These are phyloP conservation scores for Thymus mandschuricus DNA, from an alignment of 257 asterid species.

Conservation along the genomic window DNA sequence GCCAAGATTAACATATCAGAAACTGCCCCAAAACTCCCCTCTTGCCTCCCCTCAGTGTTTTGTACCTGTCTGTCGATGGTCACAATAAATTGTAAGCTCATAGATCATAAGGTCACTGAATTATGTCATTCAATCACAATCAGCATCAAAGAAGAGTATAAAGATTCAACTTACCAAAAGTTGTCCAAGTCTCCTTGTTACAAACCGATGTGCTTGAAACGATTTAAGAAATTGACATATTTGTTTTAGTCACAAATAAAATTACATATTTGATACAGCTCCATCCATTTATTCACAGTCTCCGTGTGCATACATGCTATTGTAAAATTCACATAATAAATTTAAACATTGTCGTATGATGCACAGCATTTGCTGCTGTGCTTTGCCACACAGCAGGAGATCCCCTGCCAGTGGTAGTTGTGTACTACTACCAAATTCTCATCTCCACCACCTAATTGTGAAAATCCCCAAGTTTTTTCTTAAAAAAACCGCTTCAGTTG, in stretches of 20 bases:
- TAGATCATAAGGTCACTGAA: too few species aligned
- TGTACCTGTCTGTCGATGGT: conserved; percentile 77
- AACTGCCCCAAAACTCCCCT: background rate
- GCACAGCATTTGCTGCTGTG: too few species aligned
- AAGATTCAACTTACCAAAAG: conserved; percentile 65
- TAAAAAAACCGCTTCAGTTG: too few species aligned
- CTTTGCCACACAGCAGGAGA: too few species aligned
- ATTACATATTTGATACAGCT: conserved; percentile 25
- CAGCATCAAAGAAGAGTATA: too few species aligned
- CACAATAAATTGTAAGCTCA: conserved; percentile 36
- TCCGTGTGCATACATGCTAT: background rate
- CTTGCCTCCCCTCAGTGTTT: background rate
- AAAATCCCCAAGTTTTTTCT: too few species aligned
- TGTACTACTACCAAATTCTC: too few species aligned
- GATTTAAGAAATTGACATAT: conserved; percentile 32
- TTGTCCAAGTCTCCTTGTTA: conserved; percentile 88
- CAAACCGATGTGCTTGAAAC: conserved; percentile 85
- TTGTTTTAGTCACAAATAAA: background rate
- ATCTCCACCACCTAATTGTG: too few species aligned
- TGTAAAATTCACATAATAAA: background rate
- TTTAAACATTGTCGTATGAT: too few species aligned
- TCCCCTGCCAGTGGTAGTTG: too few species aligned
- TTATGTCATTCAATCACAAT: background rate
- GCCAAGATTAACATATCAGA: conserved; percentile 31
- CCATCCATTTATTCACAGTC: background rate